Evolutionary conservation across 345 rosid species (phyloP).

Genomic region (Nasturtium officinale): DNA sequence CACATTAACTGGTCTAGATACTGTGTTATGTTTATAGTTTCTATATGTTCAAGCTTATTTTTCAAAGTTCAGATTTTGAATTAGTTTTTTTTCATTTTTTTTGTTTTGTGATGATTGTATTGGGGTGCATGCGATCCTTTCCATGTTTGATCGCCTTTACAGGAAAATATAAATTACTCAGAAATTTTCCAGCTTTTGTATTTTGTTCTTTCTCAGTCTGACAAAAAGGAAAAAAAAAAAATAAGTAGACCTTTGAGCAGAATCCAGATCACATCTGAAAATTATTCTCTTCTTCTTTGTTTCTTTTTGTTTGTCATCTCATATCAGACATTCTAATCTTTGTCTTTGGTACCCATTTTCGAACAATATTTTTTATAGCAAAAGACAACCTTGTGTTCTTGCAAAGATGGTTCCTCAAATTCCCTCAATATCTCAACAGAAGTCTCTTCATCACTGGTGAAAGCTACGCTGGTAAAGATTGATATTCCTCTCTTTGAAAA

Average conservation of each 20-base stretch:
- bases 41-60: not conserved
- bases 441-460: slow-evolving; percentile 91
- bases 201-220: slow-evolving; percentile 33
- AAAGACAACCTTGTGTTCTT: slow-evolving; percentile 90
- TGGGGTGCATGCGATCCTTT: slow-evolving; percentile 28
- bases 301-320: slow-evolving; percentile 34
- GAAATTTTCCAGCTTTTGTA: slow-evolving; percentile 30
- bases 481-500: not conserved
- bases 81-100: not conserved
- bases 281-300: slow-evolving; percentile 38
- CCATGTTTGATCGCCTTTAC: slow-evolving; percentile 26
- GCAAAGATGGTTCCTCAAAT: slow-evolving; percentile 81
- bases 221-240: slow-evolving; percentile 29
- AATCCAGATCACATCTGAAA: slow-evolving; percentile 36
- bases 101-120: not conserved
- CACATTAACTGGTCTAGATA: slow-evolving; percentile 11
- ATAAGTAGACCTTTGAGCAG: slow-evolving; percentile 25
- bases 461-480: slow-evolving; percentile 84
- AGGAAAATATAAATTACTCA: not conserved
- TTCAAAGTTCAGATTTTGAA: not conserved
- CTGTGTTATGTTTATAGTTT: not conserved
- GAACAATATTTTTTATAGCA: slow-evolving; percentile 47
- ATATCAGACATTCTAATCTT: slow-evolving; percentile 30
- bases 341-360: slow-evolving; percentile 37
- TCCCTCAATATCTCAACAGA: slow-evolving; percentile 88